Evolutionary conservation across 768 basidiomycete genomes (phyloP).

Genomic region (Termitomyces sp.): DNA sequence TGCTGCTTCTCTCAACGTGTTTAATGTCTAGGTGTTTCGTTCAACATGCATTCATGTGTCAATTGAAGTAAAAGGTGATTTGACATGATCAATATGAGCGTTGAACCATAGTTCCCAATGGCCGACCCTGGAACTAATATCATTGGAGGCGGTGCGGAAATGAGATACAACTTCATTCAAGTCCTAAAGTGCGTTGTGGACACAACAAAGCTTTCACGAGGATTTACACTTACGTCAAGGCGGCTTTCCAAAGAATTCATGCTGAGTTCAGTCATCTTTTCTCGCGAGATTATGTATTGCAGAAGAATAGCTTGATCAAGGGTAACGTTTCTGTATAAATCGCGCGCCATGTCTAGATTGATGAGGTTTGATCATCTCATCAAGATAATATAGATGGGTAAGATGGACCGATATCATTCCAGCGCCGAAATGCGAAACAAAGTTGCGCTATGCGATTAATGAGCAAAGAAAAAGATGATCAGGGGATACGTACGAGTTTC

Average conservation of each 20-base stretch:
- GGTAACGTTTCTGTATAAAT: constrained; percentile 63
- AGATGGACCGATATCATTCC: constrained; percentile 65
- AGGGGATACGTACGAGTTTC: constrained; percentile 56
- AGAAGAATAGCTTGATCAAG: constrained; percentile 50
- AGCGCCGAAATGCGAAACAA: constrained; percentile 67
- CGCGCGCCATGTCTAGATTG: constrained; percentile 49
- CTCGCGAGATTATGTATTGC: constrained; percentile 37
- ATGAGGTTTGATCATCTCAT: neutral
- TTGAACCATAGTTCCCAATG: neutral
- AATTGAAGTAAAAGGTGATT: neutral
- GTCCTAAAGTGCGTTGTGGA: constrained; percentile 4
- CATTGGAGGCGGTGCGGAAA: constrained; percentile 1
- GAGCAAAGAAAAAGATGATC: neutral
- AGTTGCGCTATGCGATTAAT: constrained; percentile 49
- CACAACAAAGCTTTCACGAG: neutral
- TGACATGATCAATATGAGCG: constrained; percentile 1
- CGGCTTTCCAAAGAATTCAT: constrained; percentile 24
- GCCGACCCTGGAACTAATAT: neutral
- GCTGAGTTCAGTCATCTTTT: constrained; percentile 26
- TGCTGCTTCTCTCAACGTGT: neutral
- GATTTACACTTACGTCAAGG: constrained; percentile 17
- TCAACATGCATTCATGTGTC: neutral
- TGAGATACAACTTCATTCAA: constrained; percentile 9
- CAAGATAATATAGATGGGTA: neutral
- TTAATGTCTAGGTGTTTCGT: constrained; percentile 1